Evolutionary conservation across 768 basidiomycete species (phyloP).

Genomic region (Trametes maxima): DNA sequence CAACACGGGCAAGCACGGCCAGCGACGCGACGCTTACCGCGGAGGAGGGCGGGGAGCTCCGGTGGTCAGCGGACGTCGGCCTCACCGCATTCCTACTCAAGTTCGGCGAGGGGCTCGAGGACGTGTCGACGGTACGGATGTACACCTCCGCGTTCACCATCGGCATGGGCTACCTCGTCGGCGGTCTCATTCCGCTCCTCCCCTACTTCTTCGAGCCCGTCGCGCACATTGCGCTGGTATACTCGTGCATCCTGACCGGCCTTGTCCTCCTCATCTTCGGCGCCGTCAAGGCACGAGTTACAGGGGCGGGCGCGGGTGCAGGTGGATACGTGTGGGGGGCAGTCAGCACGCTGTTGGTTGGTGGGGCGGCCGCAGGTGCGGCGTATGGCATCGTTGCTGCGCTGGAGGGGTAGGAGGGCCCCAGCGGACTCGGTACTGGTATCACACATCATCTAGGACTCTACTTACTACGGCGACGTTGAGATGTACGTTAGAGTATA

Average conservation of each 20-base stretch:
- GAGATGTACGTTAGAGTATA: too few species aligned
- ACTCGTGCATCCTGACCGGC: conserved; percentile 81
- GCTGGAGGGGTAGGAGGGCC: conserved; percentile 38
- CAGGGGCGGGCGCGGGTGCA: conserved; percentile 67
- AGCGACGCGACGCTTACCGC: conserved; percentile 42
- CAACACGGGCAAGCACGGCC: conserved; percentile 15
- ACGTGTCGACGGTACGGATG: conserved; percentile 80
- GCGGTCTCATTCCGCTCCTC: conserved; percentile 89
- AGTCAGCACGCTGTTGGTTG: conserved; percentile 83
- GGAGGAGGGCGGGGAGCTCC: conserved; percentile 51
- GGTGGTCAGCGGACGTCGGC: conserved; percentile 80
- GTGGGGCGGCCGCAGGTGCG: conserved; percentile 84
- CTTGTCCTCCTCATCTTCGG: conserved; percentile 88
- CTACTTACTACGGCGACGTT: too few species aligned
- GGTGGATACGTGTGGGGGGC: conserved; percentile 87
- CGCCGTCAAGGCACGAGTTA: conserved; percentile 84
- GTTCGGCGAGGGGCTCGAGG: conserved; percentile 95
- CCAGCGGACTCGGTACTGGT: not conserved
- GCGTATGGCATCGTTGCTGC: conserved; percentile 61
- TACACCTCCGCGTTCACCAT: conserved; percentile 95
- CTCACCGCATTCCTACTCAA: conserved; percentile 93
- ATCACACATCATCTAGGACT: too few species aligned
- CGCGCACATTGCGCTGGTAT: conserved; percentile 70
- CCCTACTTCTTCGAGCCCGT: conserved; percentile 86
- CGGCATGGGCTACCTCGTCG: conserved; percentile 90